Evolutionary conservation across 805 yeast species (phyloP), one percentile per base, ranked within the genome.

Genomic region (Saccharomycopsis fodiens): DNA sequence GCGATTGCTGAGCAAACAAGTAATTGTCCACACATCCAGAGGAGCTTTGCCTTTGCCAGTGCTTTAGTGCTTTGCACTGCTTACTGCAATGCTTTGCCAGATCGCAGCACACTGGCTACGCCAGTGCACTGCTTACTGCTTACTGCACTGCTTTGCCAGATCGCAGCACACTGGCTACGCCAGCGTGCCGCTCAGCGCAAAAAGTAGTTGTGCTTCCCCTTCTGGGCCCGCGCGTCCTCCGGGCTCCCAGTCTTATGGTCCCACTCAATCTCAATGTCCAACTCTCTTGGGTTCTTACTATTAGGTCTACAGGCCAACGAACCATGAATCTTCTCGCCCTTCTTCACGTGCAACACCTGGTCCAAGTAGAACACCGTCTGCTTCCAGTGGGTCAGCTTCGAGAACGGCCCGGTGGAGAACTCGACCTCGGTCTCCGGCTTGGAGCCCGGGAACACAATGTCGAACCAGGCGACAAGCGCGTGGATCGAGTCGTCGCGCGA

Each of bases 301-400:
- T 85, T 88, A 47, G 97, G 97, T 58, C 79, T 72, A 52, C 85
- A 80, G 8, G 82, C 76, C 48, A 93, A 67, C 25, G 68, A 67
- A 39, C 97, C 93, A 48, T 73, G 73, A 54, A 94, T 70, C 35
- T 62, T 59, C 57, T 93, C 98, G 47, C 91, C 96, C 55, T 71
- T 69, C 59, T 81, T 80, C 52, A 84, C 67, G 58, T 79, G 85
- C 53, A 91, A 65, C 23, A 85, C 95, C 57, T 86, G 85, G 55
- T 75, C 79, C 59, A 91, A 72, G 65, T 93, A 94, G 67, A 94
- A 88, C 1, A 93, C 94, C 16, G 96, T 85, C 69, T 93, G 98
- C 65, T 93, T 94, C 99, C 99, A 93, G 69, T 93, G 99, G 13
- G 98, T 93, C 72, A 89, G 88, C 55, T 79, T 78, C 40, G 88